phyloP scores from a whole-genome alignment of 306 rosid genomes.

The Dalbergia cochinchinensis region DNA sequence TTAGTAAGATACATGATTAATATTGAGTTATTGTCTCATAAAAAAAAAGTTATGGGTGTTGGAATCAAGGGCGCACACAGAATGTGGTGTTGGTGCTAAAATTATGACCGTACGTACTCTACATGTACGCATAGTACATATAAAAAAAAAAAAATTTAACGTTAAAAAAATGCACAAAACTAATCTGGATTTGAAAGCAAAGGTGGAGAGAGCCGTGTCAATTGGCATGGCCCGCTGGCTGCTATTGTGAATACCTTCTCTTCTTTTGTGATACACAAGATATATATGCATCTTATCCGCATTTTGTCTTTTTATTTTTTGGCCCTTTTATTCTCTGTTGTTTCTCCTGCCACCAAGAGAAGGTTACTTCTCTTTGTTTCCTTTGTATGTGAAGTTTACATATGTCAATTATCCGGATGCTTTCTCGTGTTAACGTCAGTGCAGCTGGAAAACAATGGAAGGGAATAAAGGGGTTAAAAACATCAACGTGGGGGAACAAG shows the following conservation, averaged over 20 bases:
- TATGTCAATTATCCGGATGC: conserved; percentile 18
- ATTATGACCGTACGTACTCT: background rate
- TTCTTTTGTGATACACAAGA: conserved; percentile 40
- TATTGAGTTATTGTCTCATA: too few relatives aligned
- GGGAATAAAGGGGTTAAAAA: background rate
- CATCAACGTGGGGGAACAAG: background rate
- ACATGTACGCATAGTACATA: background rate
- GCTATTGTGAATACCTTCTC: conserved; percentile 7
- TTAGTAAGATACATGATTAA: background rate
- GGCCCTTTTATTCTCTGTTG: background rate
- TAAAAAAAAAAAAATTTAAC: background rate
- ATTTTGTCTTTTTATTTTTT: conserved; percentile 23
- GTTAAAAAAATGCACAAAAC: background rate
- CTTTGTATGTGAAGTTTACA: conserved; percentile 29
- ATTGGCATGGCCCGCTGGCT: conserved; percentile 16
- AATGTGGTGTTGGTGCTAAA: background rate
- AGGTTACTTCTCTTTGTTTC: conserved; percentile 20
- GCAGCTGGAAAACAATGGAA: conserved; percentile 5
- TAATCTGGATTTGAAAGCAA: conserved; percentile 34
- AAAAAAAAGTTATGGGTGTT: too few relatives aligned
- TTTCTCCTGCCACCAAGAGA: conserved; percentile 35
- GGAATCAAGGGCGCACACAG: background rate
- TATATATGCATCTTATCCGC: conserved; percentile 49
- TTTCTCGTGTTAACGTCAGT: conserved; percentile 24
- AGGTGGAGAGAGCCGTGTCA: conserved; percentile 40